Evolutionary conservation across 2,329 filamentous ascomycete species (phyloP).

Genomic region (Curvularia eragrostidis): DNA sequence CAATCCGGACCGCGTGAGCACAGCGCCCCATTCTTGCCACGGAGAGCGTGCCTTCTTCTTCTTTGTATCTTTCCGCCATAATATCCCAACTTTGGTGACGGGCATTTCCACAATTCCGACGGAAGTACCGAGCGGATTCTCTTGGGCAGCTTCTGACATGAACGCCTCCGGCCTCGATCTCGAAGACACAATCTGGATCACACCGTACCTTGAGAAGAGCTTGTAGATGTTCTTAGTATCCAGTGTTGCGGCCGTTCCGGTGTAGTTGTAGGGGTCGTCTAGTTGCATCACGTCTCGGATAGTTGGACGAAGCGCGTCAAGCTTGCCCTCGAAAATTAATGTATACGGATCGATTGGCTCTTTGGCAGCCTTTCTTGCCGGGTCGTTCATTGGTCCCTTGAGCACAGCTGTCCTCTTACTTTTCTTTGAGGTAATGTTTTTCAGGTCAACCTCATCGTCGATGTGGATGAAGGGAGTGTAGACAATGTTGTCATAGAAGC

Average conservation of each 20-base stretch:
- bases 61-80: conserved; percentile 94
- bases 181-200: conserved; percentile 93
- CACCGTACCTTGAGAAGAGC: conserved; percentile 88
- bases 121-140: conserved; percentile 79
- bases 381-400: conserved; percentile 67
- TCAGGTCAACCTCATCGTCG: conserved; percentile 86
- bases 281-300: conserved; percentile 91
- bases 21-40: conserved; percentile 98
- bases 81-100: conserved; percentile 89
- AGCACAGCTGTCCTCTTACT: conserved; percentile 68
- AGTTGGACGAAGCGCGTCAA: conserved; percentile 82
- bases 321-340: conserved; percentile 86
- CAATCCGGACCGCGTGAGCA: conserved; percentile 93
- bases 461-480: conserved; percentile 99
- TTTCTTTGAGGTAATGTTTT: conserved; percentile 74
- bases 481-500: conserved; percentile 97
- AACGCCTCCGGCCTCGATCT: conserved; percentile 94
- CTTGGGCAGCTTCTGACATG: conserved; percentile 83
- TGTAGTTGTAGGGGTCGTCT: conserved; percentile 89
- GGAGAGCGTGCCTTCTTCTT: conserved; percentile 94
- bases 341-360: conserved; percentile 96
- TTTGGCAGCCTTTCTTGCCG: conserved; percentile 69
- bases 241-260: conserved; percentile 75
- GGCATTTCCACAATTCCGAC: conserved; percentile 97
- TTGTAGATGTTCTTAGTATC: conserved; percentile 84